Percentiles rank a stretch among this genome's conserved stretches.
phyloP scores from a whole-genome alignment of 495 filamentous ascomycete genomes.

The Xylaria grammica region DNA sequence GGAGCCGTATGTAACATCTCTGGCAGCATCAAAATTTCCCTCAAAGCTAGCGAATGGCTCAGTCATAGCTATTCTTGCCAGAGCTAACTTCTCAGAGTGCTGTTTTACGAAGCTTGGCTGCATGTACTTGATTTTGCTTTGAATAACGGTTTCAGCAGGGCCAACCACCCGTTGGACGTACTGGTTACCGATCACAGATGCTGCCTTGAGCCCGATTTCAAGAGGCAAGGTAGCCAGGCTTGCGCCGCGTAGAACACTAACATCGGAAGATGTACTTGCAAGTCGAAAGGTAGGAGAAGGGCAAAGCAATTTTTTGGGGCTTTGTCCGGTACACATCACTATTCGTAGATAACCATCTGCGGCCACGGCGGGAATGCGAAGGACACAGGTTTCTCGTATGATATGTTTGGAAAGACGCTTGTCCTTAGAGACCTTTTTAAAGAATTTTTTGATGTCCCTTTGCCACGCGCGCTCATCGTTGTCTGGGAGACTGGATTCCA shows the following conservation, averaged over 20 bases:
- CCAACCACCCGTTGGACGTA: constrained; percentile 52
- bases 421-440: constrained; percentile 52
- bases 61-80: constrained; percentile 44
- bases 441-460: constrained; percentile 65
- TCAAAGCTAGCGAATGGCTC: constrained; percentile 36
- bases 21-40: constrained; percentile 32
- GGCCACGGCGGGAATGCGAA: constrained; percentile 65
- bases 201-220: constrained; percentile 65
- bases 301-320: constrained; percentile 54
- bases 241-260: constrained; percentile 66
- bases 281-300: constrained; percentile 68
- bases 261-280: constrained; percentile 62
- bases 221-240: constrained; percentile 67
- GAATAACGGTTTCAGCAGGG: constrained; percentile 51
- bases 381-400: constrained; percentile 64
- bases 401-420: constrained; percentile 51
- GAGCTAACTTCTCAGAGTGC: constrained; percentile 49
- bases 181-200: constrained; percentile 56
- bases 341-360: constrained; percentile 71
- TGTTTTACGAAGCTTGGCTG: constrained; percentile 52
- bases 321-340: constrained; percentile 59
- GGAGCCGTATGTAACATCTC: constrained; percentile 31
- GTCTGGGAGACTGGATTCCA: constrained; percentile 49
- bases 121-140: constrained; percentile 37
- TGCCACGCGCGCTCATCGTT: constrained; percentile 68